Evolutionary conservation across 2,329 filamentous ascomycete species (phyloP).

Genomic region (Ophiostoma montium): DNA sequence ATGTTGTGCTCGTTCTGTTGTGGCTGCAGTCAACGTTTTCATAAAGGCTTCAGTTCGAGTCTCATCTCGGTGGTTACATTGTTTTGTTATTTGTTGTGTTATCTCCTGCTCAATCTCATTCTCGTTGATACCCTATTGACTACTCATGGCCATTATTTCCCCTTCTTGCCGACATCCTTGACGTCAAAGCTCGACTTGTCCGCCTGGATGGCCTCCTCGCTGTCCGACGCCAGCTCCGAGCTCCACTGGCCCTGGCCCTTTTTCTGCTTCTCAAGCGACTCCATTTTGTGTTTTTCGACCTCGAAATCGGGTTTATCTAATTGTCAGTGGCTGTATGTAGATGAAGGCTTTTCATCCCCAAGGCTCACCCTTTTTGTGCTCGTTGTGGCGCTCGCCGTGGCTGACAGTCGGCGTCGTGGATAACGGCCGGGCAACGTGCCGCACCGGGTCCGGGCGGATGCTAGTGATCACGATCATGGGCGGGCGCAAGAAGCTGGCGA

Average conservation of each 20-base stretch:
- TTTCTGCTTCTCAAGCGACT: constrained; percentile 52
- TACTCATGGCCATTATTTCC: no score
- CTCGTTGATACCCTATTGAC: no score
- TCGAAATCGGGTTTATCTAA: constrained; percentile 21
- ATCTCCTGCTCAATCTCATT: background rate
- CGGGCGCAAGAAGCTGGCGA: no score
- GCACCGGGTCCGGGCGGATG: no score
- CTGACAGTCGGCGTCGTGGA: background rate
- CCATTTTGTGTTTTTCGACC: constrained; percentile 45
- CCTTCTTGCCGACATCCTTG: constrained; percentile 14
- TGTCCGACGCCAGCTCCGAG: constrained; percentile 60
- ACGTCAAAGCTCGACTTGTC: constrained; percentile 34
- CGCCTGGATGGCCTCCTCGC: constrained; percentile 63
- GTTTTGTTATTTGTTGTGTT: no score
- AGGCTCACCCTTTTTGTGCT: background rate
- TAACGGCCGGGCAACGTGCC: background rate
- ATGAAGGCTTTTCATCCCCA: background rate
- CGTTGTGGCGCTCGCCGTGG: background rate
- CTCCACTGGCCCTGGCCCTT: constrained; percentile 62
- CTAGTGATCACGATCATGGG: no score
- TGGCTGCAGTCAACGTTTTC: no score
- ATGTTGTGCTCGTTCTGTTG: no score
- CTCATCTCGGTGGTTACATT: no score
- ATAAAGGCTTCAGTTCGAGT: no score
- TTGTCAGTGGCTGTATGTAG: background rate